phyloP scores from a whole-genome alignment of 768 basidiomycete genomes.

The Phanerochaete carnosa region DNA sequence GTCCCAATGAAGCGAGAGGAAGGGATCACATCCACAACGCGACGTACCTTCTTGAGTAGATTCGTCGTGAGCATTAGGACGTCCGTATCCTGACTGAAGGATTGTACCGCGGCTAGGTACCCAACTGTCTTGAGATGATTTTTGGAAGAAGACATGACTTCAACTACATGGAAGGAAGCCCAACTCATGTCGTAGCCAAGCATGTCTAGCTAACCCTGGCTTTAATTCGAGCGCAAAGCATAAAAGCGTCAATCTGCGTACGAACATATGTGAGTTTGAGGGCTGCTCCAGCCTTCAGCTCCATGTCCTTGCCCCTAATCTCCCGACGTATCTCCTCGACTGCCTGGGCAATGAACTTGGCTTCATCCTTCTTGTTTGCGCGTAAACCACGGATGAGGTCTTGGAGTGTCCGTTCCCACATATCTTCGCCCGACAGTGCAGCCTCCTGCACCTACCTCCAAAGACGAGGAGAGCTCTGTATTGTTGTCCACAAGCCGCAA shows the following conservation, averaged over 20 bases:
- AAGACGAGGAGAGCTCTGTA: background rate
- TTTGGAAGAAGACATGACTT: constrained; percentile 94
- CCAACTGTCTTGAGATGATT: constrained; percentile 94
- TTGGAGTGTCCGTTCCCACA: constrained; percentile 97
- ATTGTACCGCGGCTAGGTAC: constrained; percentile 89
- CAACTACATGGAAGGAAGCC: constrained; percentile 96
- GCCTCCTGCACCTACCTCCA: background rate
- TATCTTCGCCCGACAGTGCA: constrained; percentile 25
- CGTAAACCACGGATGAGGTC: constrained; percentile 94
- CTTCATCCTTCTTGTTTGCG: constrained; percentile 92
- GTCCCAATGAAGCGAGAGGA: constrained; percentile 14
- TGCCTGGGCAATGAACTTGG: constrained; percentile 87
- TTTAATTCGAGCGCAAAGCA: constrained; percentile 5
- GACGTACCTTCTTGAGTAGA: constrained; percentile 82
- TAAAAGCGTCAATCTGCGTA: constrained; percentile 20
- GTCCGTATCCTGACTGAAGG: constrained; percentile 92
- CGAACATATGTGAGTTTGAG: constrained; percentile 96
- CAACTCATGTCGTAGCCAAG: constrained; percentile 91
- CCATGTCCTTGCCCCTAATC: constrained; percentile 93
- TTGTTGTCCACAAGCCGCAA: background rate
- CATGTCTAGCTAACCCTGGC: constrained; percentile 84
- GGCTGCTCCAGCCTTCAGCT: constrained; percentile 91
- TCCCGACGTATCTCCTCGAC: constrained; percentile 93
- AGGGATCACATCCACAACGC: background rate
- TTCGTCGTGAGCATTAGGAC: constrained; percentile 98